Percentiles rank a stretch among this genome's conserved stretches.
These are phyloP conservation scores for Heterobasidion annosum DNA, from an alignment of 1,284 basidiomycete genomes.

Conservation along the genomic window DNA sequence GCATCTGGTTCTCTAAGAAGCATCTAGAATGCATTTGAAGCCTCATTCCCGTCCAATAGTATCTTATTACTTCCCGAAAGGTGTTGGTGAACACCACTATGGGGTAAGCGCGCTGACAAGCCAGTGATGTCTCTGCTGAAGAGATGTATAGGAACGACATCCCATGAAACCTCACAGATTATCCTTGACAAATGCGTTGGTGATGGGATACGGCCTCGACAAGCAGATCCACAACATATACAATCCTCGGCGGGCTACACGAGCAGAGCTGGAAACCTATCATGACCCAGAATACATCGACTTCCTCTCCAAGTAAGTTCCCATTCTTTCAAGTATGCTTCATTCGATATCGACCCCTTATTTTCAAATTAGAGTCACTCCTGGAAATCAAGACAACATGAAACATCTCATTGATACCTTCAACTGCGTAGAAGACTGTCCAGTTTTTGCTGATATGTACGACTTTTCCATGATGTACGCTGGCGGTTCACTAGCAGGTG, in stretches of 20 bases:
- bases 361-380: constrained; percentile 56
- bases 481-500: constrained; percentile 85
- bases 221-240: constrained; percentile 92
- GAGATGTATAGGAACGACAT: constrained; percentile 70
- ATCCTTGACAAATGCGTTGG: constrained; percentile 91
- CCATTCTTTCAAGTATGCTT: not conserved
- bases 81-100: constrained; percentile 93
- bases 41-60: constrained; percentile 84
- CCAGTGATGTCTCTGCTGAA: not conserved
- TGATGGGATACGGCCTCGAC: constrained; percentile 94
- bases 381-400: constrained; percentile 69
- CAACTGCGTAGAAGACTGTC: constrained; percentile 93
- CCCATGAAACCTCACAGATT: constrained; percentile 98
- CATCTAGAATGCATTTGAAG: constrained; percentile 26
- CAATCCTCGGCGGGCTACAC: constrained; percentile 82
- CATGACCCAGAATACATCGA: constrained; percentile 95
- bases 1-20: not conserved
- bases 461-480: constrained; percentile 91
- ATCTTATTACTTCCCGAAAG: constrained; percentile 93
- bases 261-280: constrained; percentile 85
- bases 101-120: constrained; percentile 49
- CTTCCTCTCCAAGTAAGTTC: constrained; percentile 75
- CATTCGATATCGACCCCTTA: constrained; percentile 1
- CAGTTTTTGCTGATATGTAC: constrained; percentile 88
- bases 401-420: constrained; percentile 70